A percentile compares a stretch with the other conserved stretches of the same genome.
These are phyloP conservation scores for Gillenia trifoliata DNA, from an alignment of 306 rosid genomes.

Conservation along the genomic window DNA sequence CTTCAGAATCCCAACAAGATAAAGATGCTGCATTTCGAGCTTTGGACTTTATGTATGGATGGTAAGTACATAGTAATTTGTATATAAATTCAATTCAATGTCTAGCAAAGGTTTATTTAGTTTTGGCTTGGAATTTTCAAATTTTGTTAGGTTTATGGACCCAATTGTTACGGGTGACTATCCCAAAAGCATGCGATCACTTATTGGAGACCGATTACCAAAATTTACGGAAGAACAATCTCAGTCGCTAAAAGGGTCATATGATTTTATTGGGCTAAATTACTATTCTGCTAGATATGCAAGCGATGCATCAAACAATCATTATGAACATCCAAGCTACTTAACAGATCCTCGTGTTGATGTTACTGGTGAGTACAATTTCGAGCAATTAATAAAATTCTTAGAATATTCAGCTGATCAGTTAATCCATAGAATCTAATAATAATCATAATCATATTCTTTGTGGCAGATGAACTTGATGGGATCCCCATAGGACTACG, in stretches of 20 bases:
- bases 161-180: constrained; percentile 62
- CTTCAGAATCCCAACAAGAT: not conserved
- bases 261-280: constrained; percentile 55
- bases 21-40: constrained; percentile 8
- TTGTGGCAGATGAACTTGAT: not conserved
- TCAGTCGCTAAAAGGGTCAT: constrained; percentile 43
- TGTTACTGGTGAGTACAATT: no score
- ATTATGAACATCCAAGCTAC: constrained; percentile 7
- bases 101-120: no score
- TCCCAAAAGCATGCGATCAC: constrained; percentile 41
- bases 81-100: no score
- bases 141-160: constrained; percentile 43
- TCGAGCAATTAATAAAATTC: no score
- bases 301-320: constrained; percentile 12
- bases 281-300: constrained; percentile 50
- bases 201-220: constrained; percentile 42
- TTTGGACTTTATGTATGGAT: constrained; percentile 28
- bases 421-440: no score
- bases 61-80: no score
- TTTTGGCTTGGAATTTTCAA: not conserved
- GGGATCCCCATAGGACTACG: not conserved
- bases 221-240: constrained; percentile 37
- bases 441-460: not conserved
- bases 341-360: constrained; percentile 30
- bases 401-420: no score